Conservation (phyloP, 257 asterid species). For the Solanum pennellii region DNA sequence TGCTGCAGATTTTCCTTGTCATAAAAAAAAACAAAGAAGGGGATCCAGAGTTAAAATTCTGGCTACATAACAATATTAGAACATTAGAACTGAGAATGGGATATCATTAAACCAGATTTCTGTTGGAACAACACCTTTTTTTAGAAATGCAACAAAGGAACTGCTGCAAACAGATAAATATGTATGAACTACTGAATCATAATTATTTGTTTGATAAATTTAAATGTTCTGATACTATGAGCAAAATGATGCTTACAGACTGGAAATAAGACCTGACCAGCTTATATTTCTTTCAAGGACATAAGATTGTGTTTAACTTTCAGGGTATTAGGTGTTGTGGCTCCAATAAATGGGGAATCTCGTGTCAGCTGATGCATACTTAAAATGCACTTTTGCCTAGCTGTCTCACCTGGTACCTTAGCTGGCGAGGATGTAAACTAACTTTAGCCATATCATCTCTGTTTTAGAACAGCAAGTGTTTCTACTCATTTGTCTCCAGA, state of each 20-base stretch:
- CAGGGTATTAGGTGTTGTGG: background rate
- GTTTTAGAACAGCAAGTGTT: background rate
- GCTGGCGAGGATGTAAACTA: background rate
- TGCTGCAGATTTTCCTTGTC: background rate
- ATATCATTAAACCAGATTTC: background rate
- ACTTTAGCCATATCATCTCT: background rate
- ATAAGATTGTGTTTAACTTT: background rate
- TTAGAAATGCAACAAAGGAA: background rate
- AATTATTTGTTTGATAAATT: background rate
- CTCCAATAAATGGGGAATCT: background rate
- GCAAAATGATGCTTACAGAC: background rate
- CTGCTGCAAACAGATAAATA: background rate
- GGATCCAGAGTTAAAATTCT: background rate
- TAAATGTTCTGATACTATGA: background rate
- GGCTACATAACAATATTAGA: background rate
- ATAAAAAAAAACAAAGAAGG: background rate
- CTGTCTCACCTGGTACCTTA: background rate
- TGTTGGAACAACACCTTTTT: background rate
- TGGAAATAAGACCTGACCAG: background rate
- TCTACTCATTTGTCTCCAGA: background rate
- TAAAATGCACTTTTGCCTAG: background rate
- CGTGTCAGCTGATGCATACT: background rate
- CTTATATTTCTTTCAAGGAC: background rate
- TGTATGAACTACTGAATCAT: background rate
- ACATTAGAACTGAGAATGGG: background rate